phyloP scores from a whole-genome alignment of 208 protist genomes.

The Tritrichomonas foetus region DNA sequence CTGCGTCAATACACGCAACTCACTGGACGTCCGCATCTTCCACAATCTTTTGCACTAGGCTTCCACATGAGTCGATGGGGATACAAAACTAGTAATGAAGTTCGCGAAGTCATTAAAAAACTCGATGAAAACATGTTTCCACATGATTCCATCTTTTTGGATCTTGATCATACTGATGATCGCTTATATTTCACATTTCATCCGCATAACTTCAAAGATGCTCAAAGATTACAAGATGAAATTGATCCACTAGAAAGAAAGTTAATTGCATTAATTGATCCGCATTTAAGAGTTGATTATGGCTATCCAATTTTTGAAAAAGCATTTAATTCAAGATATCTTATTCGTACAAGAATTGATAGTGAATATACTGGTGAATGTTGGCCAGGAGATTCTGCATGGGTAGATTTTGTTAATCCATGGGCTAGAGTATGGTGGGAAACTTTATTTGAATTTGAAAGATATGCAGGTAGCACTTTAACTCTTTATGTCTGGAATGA shows the following conservation, averaged over 20 bases:
- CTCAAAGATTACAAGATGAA: background rate
- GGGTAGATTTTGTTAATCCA: conserved; percentile 80
- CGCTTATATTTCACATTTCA: conserved; percentile 46
- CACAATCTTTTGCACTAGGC: conserved; percentile 84
- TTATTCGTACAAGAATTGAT: conserved; percentile 43
- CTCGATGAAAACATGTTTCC: conserved; percentile 47
- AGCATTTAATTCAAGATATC: background rate
- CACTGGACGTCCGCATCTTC: conserved; percentile 79
- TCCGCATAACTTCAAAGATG: background rate
- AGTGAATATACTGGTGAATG: conserved; percentile 81
- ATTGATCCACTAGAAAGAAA: background rate
- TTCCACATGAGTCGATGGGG: conserved; percentile 95
- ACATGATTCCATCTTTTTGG: conserved; percentile 92
- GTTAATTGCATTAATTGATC: background rate
- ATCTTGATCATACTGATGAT: conserved; percentile 96
- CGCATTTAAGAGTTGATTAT: background rate
- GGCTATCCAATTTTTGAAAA: background rate
- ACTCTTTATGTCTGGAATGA: conserved; percentile 95
- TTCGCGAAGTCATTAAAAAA: conserved; percentile 50
- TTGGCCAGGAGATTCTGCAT: conserved; percentile 84
- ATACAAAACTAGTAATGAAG: conserved; percentile 82
- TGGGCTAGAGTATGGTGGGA: conserved; percentile 64
- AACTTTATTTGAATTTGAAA: conserved; percentile 40
- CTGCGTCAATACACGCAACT: conserved; percentile 77
- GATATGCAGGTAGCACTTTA: conserved; percentile 65